Evolutionary conservation across 108 stramenopile species (phyloP).

Genomic region (Nannochloropsis oceanica): DNA sequence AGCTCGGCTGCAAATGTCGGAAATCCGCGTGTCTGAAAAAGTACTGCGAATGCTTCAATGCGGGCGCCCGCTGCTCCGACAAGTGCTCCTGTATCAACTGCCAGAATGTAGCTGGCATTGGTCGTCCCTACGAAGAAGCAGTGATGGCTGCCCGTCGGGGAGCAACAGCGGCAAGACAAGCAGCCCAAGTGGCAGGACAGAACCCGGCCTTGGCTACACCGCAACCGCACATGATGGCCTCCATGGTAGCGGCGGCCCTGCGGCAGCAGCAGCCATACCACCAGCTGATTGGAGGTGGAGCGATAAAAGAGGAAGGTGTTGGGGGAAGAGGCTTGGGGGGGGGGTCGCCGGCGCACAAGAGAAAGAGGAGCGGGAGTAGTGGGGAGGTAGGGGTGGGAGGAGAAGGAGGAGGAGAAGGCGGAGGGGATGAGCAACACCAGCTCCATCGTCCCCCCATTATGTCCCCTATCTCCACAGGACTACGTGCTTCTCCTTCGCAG

Average conservation of each 20-base stretch:
- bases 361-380: neutral
- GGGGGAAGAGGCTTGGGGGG: neutral
- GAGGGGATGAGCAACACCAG: too few species aligned
- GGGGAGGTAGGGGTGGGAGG: neutral
- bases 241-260: neutral
- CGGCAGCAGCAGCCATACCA: neutral
- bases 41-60: constrained; percentile 78
- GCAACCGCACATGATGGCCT: neutral
- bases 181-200: neutral
- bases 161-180: neutral
- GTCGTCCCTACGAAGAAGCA: neutral
- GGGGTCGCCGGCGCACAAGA: neutral
- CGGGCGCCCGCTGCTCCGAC: constrained; percentile 46
- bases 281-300: neutral
- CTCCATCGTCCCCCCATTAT: neutral
- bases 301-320: neutral
- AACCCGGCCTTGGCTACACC: neutral
- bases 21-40: constrained; percentile 84
- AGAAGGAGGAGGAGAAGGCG: neutral
- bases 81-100: constrained; percentile 83
- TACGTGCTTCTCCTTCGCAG: neutral
- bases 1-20: constrained; percentile 85
- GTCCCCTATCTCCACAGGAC: neutral
- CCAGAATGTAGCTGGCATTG: constrained; percentile 47
- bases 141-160: neutral